Conservation (phyloP, 768 basidiomycete species). For the Agrocybe praecox region DNA sequence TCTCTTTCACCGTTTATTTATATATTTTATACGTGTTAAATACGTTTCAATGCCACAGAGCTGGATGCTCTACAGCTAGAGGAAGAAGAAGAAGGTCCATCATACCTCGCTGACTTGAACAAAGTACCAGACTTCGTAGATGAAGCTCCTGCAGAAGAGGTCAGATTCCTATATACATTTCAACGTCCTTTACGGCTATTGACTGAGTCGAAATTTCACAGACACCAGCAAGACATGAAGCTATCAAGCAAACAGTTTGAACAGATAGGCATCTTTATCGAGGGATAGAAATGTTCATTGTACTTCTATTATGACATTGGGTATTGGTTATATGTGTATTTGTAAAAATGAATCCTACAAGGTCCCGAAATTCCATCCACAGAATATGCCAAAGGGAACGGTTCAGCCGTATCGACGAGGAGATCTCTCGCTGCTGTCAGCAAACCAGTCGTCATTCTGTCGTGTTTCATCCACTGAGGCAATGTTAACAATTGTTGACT, state of each 20-base stretch:
- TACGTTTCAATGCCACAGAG: constrained; percentile 50
- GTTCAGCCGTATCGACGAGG: constrained; percentile 66
- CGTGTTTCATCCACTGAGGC: constrained; percentile 62
- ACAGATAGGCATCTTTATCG: background rate
- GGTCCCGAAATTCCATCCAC: background rate
- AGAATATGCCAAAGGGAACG: background rate
- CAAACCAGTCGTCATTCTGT: constrained; percentile 77
- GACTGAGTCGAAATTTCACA: constrained; percentile 19
- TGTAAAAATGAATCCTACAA: constrained; percentile 15
- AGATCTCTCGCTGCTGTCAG: constrained; percentile 43
- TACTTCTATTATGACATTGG: constrained; percentile 15
- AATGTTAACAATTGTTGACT: constrained; percentile 78
- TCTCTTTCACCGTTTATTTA: background rate
- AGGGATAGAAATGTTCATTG: background rate
- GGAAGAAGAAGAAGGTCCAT: constrained; percentile 87
- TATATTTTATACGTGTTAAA: no score
- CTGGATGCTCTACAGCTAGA: constrained; percentile 93
- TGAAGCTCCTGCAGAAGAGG: constrained; percentile 82
- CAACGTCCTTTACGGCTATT: background rate
- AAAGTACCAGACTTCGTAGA: constrained; percentile 94
- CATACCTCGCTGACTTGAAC: constrained; percentile 85
- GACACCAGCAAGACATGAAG: constrained; percentile 50
- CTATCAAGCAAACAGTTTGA: constrained; percentile 54
- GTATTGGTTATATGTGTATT: constrained; percentile 11
- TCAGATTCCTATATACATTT: constrained; percentile 27